Evolutionary conservation across 164 flowering plant genomes (phyloP), one percentile per base, ranked within the genome.

Genomic region (Macadamia integrifolia): DNA sequence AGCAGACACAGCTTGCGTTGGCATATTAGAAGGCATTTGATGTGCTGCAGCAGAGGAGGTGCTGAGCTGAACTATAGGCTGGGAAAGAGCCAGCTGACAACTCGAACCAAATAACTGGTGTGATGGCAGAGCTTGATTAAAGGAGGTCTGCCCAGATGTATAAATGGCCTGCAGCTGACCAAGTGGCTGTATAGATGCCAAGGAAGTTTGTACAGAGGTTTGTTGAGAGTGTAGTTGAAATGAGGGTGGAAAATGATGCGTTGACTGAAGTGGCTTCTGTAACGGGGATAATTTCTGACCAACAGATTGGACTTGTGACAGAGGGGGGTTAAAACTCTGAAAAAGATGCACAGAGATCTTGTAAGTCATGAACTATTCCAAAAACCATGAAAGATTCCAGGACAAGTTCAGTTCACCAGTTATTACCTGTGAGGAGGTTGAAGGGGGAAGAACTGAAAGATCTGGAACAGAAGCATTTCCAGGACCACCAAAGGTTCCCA

Each of bases 201-300:
- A 76, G 30, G 86, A 68, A 67, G 81, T 69, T 44, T 76, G 90
- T 17, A 78, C 64, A 6, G 83, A 63, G 67, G 63, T 55, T 48
- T 79, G 85, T 63, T 71, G 80, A 12, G 81, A 58, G 6, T 81
- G 90, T 23, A 74, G 83, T 67, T 85, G 93, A 69, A 81, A 23
- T 40, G 90, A 74, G 68, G 88, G 72, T 12, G 88, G 83, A 67
- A 82, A 67, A 53, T 85, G 69, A 69, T 85, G 92, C 66, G 93
- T 84, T 6, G 90, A 86, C 58, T 84, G 88, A 67, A 77, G 65
- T 58, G 91, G 83, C 69, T 84, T 86, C 69, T 79, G 87, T 32
- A 82, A 49, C 3, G 97, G 89, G 17, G 99, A 86, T 63, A 84
- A 62, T 66, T 83, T 84, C 78, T 80, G 86, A 61, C 83, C 80